These are phyloP conservation scores for Salix koriyanagi DNA, from an alignment of 345 rosid species.

Conservation along the genomic window DNA sequence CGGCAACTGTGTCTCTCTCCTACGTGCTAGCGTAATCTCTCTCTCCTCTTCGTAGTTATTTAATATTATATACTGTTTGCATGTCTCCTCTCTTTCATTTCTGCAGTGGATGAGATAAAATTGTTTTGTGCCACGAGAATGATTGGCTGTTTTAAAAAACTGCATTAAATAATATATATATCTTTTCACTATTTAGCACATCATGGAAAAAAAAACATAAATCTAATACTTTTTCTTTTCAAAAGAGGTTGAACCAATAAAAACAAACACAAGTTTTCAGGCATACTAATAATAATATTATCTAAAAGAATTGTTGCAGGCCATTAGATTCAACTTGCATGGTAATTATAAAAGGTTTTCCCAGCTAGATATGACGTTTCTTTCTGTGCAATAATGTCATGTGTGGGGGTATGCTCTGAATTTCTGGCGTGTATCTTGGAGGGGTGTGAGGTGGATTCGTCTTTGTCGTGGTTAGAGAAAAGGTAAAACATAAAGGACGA, in stretches of 20 bases:
- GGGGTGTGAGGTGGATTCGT: conserved; percentile 17
- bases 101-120: background rate
- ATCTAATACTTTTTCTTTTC: no score
- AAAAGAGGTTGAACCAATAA: no score
- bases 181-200: no score
- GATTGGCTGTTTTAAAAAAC: background rate
- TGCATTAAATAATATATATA: no score
- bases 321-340: no score
- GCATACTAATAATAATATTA: no score
- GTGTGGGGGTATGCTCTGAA: background rate
- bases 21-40: conserved; percentile 55
- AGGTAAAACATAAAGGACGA: conserved; percentile 28
- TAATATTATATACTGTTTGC: background rate
- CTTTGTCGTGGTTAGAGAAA: conserved; percentile 29
- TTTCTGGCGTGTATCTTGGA: conserved; percentile 23
- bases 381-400: background rate
- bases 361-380: background rate
- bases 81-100: background rate
- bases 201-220: no score
- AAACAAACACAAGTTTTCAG: no score
- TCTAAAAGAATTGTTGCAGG: no score
- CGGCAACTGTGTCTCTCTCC: conserved; percentile 93
- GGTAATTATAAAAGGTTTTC: no score
- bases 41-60: background rate
- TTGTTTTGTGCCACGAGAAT: background rate